These are phyloP conservation scores for Rhododendron molle DNA, from an alignment of 148 eudicot species.

Conservation along the genomic window DNA sequence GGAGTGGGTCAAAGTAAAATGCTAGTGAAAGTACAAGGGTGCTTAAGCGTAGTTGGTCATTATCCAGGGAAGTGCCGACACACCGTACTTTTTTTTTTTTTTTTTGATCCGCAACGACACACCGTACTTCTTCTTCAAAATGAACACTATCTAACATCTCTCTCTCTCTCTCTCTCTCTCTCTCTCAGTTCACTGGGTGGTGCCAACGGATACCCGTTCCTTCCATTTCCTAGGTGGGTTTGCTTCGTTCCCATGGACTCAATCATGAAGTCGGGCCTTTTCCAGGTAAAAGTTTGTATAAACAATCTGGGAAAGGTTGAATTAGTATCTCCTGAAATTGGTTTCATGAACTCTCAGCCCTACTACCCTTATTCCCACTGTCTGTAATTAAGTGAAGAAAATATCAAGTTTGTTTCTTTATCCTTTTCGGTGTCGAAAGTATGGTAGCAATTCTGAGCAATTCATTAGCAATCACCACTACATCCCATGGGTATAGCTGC, in stretches of 20 bases:
- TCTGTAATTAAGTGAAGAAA: background rate
- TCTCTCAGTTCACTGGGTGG: background rate
- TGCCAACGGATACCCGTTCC: background rate
- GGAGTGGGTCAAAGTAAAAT: background rate
- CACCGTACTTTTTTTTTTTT: background rate
- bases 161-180: background rate
- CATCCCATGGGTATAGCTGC: conserved; percentile 19
- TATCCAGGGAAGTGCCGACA: background rate
- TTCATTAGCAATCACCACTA: background rate
- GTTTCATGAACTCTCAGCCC: background rate
- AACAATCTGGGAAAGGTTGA: background rate
- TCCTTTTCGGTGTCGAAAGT: background rate
- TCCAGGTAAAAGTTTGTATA: background rate
- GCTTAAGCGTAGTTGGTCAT: background rate
- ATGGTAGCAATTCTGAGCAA: conserved; percentile 17
- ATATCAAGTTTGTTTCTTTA: background rate
- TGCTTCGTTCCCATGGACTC: background rate
- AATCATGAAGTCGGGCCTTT: background rate
- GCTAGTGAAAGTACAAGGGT: background rate
- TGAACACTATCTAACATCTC: background rate
- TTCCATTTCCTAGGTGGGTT: background rate
- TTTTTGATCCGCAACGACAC: no score
- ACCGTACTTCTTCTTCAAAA: background rate
- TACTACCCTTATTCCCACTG: background rate
- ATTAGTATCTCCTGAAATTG: background rate